Conservation (phyloP, 257 asterid genomes). For the Capsicum rhomboideum region DNA sequence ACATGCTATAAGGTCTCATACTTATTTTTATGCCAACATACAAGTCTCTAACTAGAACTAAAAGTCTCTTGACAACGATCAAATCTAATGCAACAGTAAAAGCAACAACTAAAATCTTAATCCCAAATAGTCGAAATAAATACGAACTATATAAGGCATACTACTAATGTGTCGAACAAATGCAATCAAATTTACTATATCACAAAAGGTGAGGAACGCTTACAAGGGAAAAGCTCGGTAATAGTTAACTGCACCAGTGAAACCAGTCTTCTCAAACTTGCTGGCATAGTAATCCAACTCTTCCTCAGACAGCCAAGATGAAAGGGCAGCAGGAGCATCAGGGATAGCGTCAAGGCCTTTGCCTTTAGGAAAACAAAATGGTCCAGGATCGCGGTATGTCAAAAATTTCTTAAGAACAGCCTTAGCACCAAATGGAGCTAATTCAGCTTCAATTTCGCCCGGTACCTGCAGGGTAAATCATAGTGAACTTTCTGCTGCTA, state of each 20-base stretch:
- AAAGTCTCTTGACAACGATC: no score
- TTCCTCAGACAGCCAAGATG: slow-evolving; percentile 38
- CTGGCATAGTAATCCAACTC: slow-evolving; percentile 30
- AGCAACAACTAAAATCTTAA: no score
- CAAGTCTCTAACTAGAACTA: no score
- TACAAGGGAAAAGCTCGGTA: slow-evolving; percentile 36
- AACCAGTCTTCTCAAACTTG: slow-evolving; percentile 33
- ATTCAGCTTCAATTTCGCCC: slow-evolving; percentile 3
- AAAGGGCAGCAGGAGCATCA: slow-evolving; percentile 11
- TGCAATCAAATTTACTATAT: no score
- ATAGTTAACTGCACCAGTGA: slow-evolving; percentile 51
- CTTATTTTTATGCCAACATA: no score
- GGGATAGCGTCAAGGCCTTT: neutral
- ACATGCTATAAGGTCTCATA: no score
- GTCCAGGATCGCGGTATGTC: neutral
- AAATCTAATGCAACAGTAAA: no score
- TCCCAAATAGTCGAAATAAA: neutral
- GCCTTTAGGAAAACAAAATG: neutral
- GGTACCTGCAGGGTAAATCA: neutral
- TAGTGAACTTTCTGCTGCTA: neutral
- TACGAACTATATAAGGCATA: no score
- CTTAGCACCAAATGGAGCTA: neutral
- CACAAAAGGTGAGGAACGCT: slow-evolving; percentile 3
- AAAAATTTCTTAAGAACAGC: neutral
- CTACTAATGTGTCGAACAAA: no score